A percentile compares a stretch with the other conserved stretches of the same genome.
Conservation (phyloP, 2,329 filamentous ascomycete species). For the Fusarium brevicatenulatum region DNA sequence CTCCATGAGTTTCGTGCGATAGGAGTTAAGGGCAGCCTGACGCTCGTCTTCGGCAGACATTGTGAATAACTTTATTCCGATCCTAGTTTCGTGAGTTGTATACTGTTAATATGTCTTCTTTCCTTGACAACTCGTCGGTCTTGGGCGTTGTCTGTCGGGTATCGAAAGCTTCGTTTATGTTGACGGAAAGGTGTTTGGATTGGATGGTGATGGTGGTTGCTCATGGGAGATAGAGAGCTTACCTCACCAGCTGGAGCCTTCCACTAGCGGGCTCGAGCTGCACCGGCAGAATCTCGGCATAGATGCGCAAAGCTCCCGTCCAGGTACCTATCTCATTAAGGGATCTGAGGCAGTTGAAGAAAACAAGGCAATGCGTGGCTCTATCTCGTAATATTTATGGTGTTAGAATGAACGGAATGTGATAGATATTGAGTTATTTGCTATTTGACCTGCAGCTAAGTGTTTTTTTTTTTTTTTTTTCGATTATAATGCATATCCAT, state of each 20-base stretch:
- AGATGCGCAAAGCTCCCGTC: background rate
- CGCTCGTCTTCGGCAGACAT: constrained; percentile 69
- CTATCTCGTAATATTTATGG: background rate
- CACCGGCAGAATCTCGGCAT: constrained; percentile 49
- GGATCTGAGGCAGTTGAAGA: background rate
- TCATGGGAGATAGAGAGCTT: constrained; percentile 49
- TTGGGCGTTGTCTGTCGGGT: constrained; percentile 7
- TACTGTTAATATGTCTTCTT: background rate
- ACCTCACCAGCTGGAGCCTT: constrained; percentile 56
- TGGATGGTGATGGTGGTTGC: constrained; percentile 34
- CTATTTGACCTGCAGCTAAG: background rate
- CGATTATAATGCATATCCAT: background rate
- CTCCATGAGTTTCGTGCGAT: constrained; percentile 86
- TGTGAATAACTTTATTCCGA: constrained; percentile 31
- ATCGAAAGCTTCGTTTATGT: constrained; percentile 32
- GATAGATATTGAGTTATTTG: background rate
- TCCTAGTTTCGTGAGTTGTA: background rate
- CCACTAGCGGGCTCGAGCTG: constrained; percentile 40
- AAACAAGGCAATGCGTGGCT: background rate
- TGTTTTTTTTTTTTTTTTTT: background rate
- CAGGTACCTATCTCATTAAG: background rate
- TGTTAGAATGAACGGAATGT: background rate
- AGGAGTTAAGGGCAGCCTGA: constrained; percentile 78
- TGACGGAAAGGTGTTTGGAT: constrained; percentile 22
- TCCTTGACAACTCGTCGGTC: background rate